A percentile compares a stretch with the other conserved stretches of the same genome.
These are phyloP conservation scores for Podospora fimiseda DNA, from an alignment of 495 filamentous ascomycete species.

Conservation along the genomic window DNA sequence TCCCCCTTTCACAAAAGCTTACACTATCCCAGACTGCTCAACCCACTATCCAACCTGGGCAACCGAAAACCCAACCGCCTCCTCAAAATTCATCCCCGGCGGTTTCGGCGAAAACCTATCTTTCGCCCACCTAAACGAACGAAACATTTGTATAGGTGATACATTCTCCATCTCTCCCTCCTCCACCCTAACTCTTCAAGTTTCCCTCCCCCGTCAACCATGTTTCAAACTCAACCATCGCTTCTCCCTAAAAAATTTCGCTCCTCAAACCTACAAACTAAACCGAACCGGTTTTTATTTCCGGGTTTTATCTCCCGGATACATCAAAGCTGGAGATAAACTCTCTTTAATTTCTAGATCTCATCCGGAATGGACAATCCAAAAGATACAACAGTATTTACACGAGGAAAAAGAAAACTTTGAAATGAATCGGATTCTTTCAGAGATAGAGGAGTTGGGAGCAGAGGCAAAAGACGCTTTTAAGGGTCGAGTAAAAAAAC, in stretches of 20 bases:
- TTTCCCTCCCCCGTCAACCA: slow-evolving; percentile 46
- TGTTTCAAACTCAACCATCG: slow-evolving; percentile 55
- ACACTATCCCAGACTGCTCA: slow-evolving; percentile 35
- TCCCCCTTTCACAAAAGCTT: slow-evolving; percentile 7
- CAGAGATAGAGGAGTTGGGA: slow-evolving; percentile 41
- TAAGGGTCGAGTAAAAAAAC: slow-evolving; percentile 29
- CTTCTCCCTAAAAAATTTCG: slow-evolving; percentile 49
- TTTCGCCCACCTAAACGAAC: slow-evolving; percentile 44
- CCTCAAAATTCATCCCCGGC: slow-evolving; percentile 40
- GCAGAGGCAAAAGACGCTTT: slow-evolving; percentile 39
- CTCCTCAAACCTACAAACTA: slow-evolving; percentile 43
- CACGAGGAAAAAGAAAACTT: slow-evolving; percentile 40
- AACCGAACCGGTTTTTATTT: slow-evolving; percentile 53
- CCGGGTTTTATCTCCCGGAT: slow-evolving; percentile 42
- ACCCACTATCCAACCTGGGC: slow-evolving; percentile 47
- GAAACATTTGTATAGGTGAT: slow-evolving; percentile 54
- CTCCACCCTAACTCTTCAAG: slow-evolving; percentile 9
- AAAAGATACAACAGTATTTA: slow-evolving; percentile 49
- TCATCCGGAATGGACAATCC: slow-evolving; percentile 50
- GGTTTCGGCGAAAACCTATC: slow-evolving; percentile 56
- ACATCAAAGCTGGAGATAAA: slow-evolving; percentile 41
- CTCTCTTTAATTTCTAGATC: slow-evolving; percentile 38
- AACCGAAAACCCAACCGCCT: slow-evolving; percentile 36
- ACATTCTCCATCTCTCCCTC: slow-evolving; percentile 7
- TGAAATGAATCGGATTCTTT: slow-evolving; percentile 40